Conservation (phyloP, 75 land plant genomes). For the Picea sitchensis region DNA sequence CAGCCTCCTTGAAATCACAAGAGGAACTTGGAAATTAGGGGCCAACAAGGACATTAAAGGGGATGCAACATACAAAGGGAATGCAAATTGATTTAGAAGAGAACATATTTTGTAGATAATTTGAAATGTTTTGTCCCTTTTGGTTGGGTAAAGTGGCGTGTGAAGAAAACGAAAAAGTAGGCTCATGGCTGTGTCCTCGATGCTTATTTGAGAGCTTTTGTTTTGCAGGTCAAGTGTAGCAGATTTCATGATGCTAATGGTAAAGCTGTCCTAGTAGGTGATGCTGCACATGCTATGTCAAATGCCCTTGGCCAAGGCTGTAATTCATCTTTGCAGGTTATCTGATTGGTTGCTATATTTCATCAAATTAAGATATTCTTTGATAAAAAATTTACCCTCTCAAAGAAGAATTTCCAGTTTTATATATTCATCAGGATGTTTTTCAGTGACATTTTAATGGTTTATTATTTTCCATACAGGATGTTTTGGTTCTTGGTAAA, state of each 20-base stretch:
- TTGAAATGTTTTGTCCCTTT: not conserved
- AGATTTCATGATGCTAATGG: conserved; percentile 32
- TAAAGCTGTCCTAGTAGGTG: conserved; percentile 34
- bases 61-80: not conserved
- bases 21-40: not conserved
- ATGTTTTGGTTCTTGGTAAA: conserved; percentile 20
- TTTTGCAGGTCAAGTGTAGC: conserved; percentile 30
- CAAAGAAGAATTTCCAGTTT: not conserved
- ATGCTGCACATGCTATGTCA: conserved; percentile 43
- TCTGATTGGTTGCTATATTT: not conserved
- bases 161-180: not conserved
- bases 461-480: conserved; percentile 14
- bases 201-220: not conserved
- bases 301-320: conserved; percentile 47
- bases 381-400: conserved; percentile 4
- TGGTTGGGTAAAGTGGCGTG: too few species aligned
- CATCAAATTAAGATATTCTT: conserved; percentile 1
- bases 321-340: conserved; percentile 40
- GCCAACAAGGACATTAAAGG: not conserved
- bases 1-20: not conserved
- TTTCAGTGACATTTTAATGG: not conserved
- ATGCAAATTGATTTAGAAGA: not conserved
- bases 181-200: not conserved
- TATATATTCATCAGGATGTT: not conserved
- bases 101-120: not conserved